Percentiles rank a stretch among this genome's conserved stretches.
Evolutionary conservation across 352 stramenopile species (phyloP).

Genomic region (Phytophthora idaei): DNA sequence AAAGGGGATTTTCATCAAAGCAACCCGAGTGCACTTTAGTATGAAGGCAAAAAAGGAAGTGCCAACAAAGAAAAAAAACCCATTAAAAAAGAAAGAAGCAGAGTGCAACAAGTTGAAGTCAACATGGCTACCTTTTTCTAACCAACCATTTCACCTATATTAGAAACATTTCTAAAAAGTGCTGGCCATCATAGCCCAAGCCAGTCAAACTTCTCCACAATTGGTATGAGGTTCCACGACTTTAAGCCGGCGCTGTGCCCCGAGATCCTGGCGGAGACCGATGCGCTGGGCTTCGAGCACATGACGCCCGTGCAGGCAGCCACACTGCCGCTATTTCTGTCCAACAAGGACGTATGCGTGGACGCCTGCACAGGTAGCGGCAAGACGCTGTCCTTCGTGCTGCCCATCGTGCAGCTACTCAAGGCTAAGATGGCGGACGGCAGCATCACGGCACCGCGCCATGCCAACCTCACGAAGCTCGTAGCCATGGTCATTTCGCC

Average conservation of each 20-base stretch:
- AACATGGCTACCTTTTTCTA: background rate
- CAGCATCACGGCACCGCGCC: conserved; percentile 59
- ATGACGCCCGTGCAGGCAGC: conserved; percentile 94
- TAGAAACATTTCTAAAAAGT: conserved; percentile 2
- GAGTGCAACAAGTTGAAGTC: background rate
- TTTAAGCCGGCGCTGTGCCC: conserved; percentile 80
- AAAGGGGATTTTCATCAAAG: no score
- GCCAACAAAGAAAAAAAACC: no score
- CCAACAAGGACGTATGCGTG: conserved; percentile 94
- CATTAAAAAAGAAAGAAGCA: no score
- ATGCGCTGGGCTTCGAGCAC: conserved; percentile 84
- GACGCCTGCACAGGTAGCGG: conserved; percentile 95
- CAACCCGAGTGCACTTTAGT: no score
- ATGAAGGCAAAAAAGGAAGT: no score
- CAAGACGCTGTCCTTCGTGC: conserved; percentile 95
- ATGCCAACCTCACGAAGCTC: conserved; percentile 64
- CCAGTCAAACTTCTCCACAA: background rate
- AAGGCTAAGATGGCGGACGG: conserved; percentile 64
- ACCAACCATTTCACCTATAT: background rate
- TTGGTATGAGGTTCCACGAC: conserved; percentile 79
- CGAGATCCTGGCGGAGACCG: conserved; percentile 73
- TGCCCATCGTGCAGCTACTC: conserved; percentile 94
- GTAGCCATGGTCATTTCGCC: conserved; percentile 88
- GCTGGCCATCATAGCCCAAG: background rate
- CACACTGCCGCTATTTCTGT: conserved; percentile 91